phyloP scores from a whole-genome alignment of 179 eudicot genomes.

The Beta lomatogona region DNA sequence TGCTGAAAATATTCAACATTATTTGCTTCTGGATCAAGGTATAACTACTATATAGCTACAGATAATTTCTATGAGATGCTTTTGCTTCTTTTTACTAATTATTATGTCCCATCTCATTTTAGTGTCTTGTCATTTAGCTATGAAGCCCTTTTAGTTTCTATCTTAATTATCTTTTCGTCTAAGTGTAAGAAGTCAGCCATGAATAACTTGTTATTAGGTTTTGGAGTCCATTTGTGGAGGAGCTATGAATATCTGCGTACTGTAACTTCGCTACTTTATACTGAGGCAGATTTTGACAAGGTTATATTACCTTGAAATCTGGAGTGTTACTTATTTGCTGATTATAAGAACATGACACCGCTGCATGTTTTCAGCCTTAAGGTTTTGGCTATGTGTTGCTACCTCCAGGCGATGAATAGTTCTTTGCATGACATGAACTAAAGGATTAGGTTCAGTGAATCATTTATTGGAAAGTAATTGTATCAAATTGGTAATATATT shows the following conservation, averaged over 20 bases:
- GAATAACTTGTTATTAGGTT: background rate
- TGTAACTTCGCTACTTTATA: no score
- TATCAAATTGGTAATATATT: background rate
- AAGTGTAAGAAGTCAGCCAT: background rate
- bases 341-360: background rate
- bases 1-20: background rate
- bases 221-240: background rate
- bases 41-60: background rate
- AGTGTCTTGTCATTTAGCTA: background rate
- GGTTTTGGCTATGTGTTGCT: background rate
- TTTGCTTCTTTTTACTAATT: background rate
- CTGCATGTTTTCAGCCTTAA: background rate
- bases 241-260: no score
- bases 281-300: background rate
- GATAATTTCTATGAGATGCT: background rate
- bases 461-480: background rate
- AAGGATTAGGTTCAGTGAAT: background rate
- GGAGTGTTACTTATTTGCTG: background rate
- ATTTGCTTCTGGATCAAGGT: background rate
- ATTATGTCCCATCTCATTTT: background rate
- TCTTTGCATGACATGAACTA: background rate
- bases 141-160: background rate
- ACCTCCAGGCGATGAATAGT: background rate
- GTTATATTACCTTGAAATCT: background rate
- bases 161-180: background rate